Evolutionary conservation across 139 green algal species (phyloP), one percentile per base, ranked within the genome.

Genomic region (Micractinium sp.): DNA sequence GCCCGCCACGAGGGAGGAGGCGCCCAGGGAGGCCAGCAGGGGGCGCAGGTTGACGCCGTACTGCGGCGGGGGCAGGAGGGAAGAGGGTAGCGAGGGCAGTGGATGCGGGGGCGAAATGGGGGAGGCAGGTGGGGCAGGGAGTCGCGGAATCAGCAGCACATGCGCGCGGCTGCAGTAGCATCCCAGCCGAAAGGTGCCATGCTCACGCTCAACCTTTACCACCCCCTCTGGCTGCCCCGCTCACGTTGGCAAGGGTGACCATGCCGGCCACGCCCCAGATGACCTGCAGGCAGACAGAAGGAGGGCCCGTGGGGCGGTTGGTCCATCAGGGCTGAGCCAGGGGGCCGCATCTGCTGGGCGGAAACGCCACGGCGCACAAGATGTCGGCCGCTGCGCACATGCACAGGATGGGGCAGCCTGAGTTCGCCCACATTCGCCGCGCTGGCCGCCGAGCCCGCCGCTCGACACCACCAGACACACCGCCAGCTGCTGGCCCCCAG

Each of bases 21-120:
- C 79, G 14, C 79, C 79, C 39, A 85, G 79, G 35, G 79, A 85
- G 79, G 79, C 79, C 79, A 85, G 79, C 41, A 85, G 41, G 79
- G 79, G 79, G 9, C 25, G 79, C 39, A 85, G 79, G 79, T 85
- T 85, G 22, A 85, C 47, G 79, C 79, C 79, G 22, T 85, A 85
- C 74, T 80, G 74, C 31, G 16, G 71, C 1, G 67, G 47, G 47
- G 47, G 47, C 47, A 56, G 47, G 47, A 77, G 31, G 71, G 71
- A 3, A 23, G 29, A 33, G 31, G 31, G n/a, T n/a, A n/a, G n/a
- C n/a, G n/a, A n/a, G n/a, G n/a, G n/a, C n/a, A n/a, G n/a, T n/a
- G n/a, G n/a, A n/a, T n/a, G n/a, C n/a, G n/a, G n/a, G n/a, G n/a
- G n/a, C n/a, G 71, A 22, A 33, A 31, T 18, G 71, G 71, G 13